These are phyloP conservation scores for Blastocystis sp. DNA, from an alignment of 352 stramenopile species.

Conservation along the genomic window DNA sequence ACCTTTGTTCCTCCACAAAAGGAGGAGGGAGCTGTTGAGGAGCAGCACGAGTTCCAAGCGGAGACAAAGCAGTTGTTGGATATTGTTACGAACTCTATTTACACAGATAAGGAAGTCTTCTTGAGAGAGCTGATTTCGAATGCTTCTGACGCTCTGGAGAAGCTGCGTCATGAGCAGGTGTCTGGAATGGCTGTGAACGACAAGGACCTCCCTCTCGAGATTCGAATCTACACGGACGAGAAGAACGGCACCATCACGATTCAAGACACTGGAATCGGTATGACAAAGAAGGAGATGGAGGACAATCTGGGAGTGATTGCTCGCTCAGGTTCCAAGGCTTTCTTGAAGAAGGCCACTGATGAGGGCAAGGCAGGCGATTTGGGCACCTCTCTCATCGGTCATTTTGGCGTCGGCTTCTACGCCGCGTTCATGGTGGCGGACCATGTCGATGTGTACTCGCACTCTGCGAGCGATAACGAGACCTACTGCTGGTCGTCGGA, in stretches of 20 bases:
- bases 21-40: conserved; percentile 61
- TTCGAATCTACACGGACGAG: conserved; percentile 90
- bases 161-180: conserved; percentile 86
- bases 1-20: conserved; percentile 53
- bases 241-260: conserved; percentile 90
- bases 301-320: conserved; percentile 97
- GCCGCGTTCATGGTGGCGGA: conserved; percentile 97
- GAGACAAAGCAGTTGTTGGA: conserved; percentile 88
- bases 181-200: conserved; percentile 69
- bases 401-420: conserved; percentile 99
- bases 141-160: conserved; percentile 94
- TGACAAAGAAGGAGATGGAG: conserved; percentile 91
- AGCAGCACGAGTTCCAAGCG: conserved; percentile 83
- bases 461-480: conserved; percentile 61
- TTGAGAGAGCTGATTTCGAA: conserved; percentile 96
- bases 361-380: conserved; percentile 65
- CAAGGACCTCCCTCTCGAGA: conserved; percentile 83
- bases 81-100: conserved; percentile 97
- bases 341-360: conserved; percentile 84
- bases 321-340: conserved; percentile 88
- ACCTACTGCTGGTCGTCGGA: conserved; percentile 72
- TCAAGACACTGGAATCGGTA: conserved; percentile 91
- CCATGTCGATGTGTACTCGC: conserved; percentile 81
- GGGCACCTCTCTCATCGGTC: conserved; percentile 78
- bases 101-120: conserved; percentile 99